A percentile compares a stretch with the other conserved stretches of the same genome.
phyloP scores from a whole-genome alignment of 1,139 yeast species.

The Suhomyces chickasaworum region DNA sequence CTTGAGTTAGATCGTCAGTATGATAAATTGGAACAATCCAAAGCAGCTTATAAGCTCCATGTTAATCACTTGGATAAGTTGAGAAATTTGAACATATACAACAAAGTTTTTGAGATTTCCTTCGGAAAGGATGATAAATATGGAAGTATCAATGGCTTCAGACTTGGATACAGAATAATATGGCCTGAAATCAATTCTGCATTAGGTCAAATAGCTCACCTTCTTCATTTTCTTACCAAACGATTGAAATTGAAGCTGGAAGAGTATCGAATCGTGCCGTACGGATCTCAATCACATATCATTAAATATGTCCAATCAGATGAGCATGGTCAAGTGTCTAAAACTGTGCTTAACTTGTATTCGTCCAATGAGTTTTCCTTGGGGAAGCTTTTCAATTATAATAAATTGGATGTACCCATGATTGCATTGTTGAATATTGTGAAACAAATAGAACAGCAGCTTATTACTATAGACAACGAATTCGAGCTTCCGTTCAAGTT shows the following conservation, averaged over 20 bases:
- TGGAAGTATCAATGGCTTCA: constrained; percentile 84
- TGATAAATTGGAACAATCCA: constrained; percentile 59
- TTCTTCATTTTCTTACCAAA: constrained; percentile 65
- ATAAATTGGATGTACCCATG: constrained; percentile 75
- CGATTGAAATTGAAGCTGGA: constrained; percentile 57
- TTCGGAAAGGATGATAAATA: constrained; percentile 66
- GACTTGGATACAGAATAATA: constrained; percentile 74
- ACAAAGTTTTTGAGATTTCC: constrained; percentile 78
- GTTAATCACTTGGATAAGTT: constrained; percentile 67
- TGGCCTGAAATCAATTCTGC: constrained; percentile 96
- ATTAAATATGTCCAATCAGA: constrained; percentile 45
- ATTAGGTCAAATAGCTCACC: constrained; percentile 76
- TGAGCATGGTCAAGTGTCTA: constrained; percentile 9
- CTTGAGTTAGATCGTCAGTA: constrained; percentile 49
- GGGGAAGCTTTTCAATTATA: constrained; percentile 69
- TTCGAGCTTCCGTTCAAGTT: constrained; percentile 70
- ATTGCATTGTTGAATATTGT: constrained; percentile 69
- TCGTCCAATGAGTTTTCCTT: constrained; percentile 69
- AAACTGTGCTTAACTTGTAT: constrained; percentile 49
- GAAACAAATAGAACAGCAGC: constrained; percentile 53
- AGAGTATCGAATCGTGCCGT: constrained; percentile 70
- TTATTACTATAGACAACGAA: constrained; percentile 52
- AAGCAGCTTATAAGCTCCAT: constrained; percentile 62
- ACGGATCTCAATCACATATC: constrained; percentile 83
- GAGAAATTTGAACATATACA: constrained; percentile 76